These are phyloP conservation scores for Ophiocordyceps camponoti-saundersi DNA, from an alignment of 2,329 filamentous ascomycete species.

Conservation along the genomic window DNA sequence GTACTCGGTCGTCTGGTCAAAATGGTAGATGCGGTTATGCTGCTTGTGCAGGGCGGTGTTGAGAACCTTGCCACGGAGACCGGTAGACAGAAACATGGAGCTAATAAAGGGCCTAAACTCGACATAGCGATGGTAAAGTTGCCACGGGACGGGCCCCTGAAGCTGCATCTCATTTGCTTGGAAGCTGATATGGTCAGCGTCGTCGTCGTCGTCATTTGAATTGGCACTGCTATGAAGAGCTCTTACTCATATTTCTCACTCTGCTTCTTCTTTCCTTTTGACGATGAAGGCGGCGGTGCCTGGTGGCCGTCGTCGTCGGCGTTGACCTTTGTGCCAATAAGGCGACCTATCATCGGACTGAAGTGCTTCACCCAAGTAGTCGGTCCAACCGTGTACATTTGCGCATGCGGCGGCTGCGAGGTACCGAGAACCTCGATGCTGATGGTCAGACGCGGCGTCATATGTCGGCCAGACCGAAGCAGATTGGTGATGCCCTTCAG, in stretches of 20 bases:
- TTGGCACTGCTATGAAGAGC: not conserved
- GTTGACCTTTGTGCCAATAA: slow-evolving; percentile 56
- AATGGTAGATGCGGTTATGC: slow-evolving; percentile 79
- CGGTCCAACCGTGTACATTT: slow-evolving; percentile 65
- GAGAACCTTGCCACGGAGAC: slow-evolving; percentile 61
- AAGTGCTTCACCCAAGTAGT: slow-evolving; percentile 66
- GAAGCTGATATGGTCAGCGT: slow-evolving; percentile 38
- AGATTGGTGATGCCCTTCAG: slow-evolving; percentile 51
- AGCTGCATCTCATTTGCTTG: slow-evolving; percentile 88
- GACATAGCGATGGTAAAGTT: slow-evolving; percentile 81
- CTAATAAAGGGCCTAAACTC: slow-evolving; percentile 85
- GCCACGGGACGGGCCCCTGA: slow-evolving; percentile 60
- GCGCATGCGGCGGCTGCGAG: slow-evolving; percentile 51
- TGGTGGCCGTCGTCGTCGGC: slow-evolving; percentile 29
- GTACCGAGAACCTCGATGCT: slow-evolving; percentile 65
- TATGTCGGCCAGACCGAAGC: slow-evolving; percentile 41
- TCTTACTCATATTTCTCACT: slow-evolving; percentile 59
- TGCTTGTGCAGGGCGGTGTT: slow-evolving; percentile 83
- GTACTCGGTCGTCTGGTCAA: slow-evolving; percentile 57
- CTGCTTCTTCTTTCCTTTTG: not conserved
- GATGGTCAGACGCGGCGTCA: slow-evolving; percentile 54
- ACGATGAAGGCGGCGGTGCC: slow-evolving; percentile 2
- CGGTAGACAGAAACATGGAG: slow-evolving; percentile 67
- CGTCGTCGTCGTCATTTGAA: not conserved
- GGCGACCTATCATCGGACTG: slow-evolving; percentile 71